Evolutionary conservation across 2,329 filamentous ascomycete genomes (phyloP).

Genomic region (Zopfia rhizophila): DNA sequence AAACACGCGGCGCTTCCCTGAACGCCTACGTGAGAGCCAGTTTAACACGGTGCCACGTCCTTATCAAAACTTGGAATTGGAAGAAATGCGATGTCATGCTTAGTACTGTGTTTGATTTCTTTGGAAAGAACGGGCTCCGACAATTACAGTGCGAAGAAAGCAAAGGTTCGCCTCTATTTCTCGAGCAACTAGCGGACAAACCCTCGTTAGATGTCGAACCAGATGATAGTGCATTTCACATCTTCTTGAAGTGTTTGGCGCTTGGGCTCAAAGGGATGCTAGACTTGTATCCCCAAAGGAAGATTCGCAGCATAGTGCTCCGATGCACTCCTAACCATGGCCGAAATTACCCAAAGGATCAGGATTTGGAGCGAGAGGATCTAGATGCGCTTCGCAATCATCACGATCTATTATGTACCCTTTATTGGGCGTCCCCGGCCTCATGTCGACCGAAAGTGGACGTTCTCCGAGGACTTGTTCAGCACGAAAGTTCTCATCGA

Average conservation of each 20-base stretch:
- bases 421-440: conserved; percentile 68
- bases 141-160: conserved; percentile 63
- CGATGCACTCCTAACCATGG: conserved; percentile 70
- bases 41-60: conserved; percentile 63
- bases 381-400: conserved; percentile 70
- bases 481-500: conserved; percentile 66
- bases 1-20: conserved; percentile 55
- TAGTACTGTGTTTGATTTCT: conserved; percentile 68
- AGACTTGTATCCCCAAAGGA: conserved; percentile 61
- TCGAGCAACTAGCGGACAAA: conserved; percentile 60
- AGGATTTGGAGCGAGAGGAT: conserved; percentile 62
- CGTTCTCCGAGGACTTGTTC: conserved; percentile 64
- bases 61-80: conserved; percentile 68
- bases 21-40: conserved; percentile 65
- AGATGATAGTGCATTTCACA: conserved; percentile 66
- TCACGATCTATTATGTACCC: conserved; percentile 68
- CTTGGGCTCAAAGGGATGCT: conserved; percentile 61
- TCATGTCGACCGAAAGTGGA: conserved; percentile 63
- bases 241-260: conserved; percentile 67
- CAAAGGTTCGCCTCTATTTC: conserved; percentile 63
- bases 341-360: conserved; percentile 68
- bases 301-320: conserved; percentile 66
- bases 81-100: conserved; percentile 64
- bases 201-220: conserved; percentile 57
- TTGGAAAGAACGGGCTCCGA: conserved; percentile 63